A percentile compares a stretch with the other conserved stretches of the same genome.
Conservation (phyloP, 176 grass and related monocot species). For the Oryza officinalis region DNA sequence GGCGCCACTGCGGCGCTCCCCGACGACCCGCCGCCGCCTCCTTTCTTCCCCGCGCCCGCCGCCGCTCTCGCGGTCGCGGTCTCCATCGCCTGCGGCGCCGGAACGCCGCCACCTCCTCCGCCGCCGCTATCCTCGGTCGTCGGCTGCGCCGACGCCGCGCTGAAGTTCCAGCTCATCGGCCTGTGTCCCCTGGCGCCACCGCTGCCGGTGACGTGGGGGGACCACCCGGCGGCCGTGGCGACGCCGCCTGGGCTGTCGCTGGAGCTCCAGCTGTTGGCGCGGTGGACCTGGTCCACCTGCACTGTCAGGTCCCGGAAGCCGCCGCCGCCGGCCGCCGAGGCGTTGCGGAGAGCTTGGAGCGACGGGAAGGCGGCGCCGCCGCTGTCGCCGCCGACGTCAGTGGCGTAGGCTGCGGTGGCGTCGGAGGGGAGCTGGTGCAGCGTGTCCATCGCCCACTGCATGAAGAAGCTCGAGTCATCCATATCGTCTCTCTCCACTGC, state of each 20-base stretch:
- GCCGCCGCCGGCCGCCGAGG: neutral
- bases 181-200: neutral
- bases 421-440: constrained; percentile 17
- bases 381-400: neutral
- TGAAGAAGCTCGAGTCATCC: constrained; percentile 52
- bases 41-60: constrained; percentile 18
- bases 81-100: neutral
- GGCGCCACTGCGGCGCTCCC: neutral
- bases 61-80: neutral
- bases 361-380: constrained; percentile 18
- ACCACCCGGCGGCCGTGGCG: constrained; percentile 27
- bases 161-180: constrained; percentile 57
- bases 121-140: neutral
- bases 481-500: constrained; percentile 27
- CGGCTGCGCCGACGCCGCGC: constrained; percentile 35
- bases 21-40: neutral
- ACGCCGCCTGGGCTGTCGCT: constrained; percentile 31
- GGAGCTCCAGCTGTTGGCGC: constrained; percentile 47
- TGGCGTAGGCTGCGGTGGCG: neutral
- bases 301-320: constrained; percentile 20
- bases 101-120: neutral
- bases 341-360: constrained; percentile 34
- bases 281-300: constrained; percentile 34
- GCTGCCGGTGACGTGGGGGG: constrained; percentile 29
- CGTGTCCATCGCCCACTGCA: constrained; percentile 57